Base-by-base conservation (phyloP, 1,284 basidiomycete species). In the Peniophora sp. region DNA sequence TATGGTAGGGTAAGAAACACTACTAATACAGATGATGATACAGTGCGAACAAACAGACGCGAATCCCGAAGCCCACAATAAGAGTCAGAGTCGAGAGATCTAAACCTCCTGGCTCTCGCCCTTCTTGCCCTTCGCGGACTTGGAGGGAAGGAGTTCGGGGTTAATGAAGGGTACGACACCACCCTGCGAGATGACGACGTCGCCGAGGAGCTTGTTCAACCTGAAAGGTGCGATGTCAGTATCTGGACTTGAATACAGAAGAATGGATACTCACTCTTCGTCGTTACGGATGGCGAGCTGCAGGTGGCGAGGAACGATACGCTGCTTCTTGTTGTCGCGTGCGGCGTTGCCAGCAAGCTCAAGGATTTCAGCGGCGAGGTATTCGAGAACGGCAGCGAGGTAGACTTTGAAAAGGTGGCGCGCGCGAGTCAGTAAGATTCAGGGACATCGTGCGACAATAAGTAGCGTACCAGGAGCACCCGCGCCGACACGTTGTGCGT, bases 281-380 rank as follows among this genome's bases (percentile, higher is more conserved):
- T 89, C 87, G 68, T 90, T 90, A 60, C 88, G 79, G 74, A 93
- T 91, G 61, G 90, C 90, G 59, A 93, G 82, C 69, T 92, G 89
- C 52, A 92, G 69, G 72, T 92, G 90, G 66, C 89, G 83, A 55
- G 90, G 90, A 20, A 92, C 87, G 63, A 92, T 80, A 83, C 89
- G 89, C 54, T 88, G 86, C 76, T 91, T 83, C 78, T 87, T 87
- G 78, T 87, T 87, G 63, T 86, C 83, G 39, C 83, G 78, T 47
- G 79, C 82, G 51, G 87, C 89, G 68, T 91, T 92, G 61, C 88
- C 89, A 55, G 89, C 89, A 51, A 92, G 76, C 69, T 92, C 88
- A 63, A 92, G 85, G 64, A 92, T 91, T 71, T 92, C 89, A 56
- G 89, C 89, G 47, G 88, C 85, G 51, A 92, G 79, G 71, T 92